Evolutionary conservation across 2,329 filamentous ascomycete species (phyloP), one percentile per base, ranked within the genome.

Genomic region (Chaetomiaceae sp.): DNA sequence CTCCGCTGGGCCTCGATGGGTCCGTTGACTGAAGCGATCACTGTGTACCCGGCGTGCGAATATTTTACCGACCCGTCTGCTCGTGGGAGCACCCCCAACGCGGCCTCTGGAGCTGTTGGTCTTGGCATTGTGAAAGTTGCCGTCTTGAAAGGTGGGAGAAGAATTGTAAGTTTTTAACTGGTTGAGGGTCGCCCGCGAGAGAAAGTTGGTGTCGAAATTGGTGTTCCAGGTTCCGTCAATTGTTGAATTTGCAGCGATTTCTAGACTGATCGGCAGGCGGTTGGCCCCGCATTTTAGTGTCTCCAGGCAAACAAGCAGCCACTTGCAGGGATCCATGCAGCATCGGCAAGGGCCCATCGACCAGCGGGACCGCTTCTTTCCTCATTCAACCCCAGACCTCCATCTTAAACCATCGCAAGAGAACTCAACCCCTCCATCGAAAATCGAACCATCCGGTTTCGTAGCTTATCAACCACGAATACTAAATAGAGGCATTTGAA

Each of bases 11-110:
- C 89, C 72, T 99, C 93, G 59, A 97, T 82, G 14, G 93, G 93
- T 0, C 92, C 93, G 69, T 96, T 97, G 59, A 95, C 89, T 13
- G 89, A 85, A 50, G 86, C 87, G 48, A 95, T 81, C 57, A 97
- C 79, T 39, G 84, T 85, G 69, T 90, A 95, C 43, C 89, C 87
- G 51, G 81, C 76, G 61, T 84, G 78, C 2, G 86, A 82, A 66
- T 89, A 90, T 9, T 82, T 85, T 10, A 87, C 87, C 42, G 89
- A 95, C 55, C 89, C 89, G 66, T 95, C 88, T 21, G 87, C 79
- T 55, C 84, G 85, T 53, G 81, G 76, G 3, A 95, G 76, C 57
- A 77, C 75, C 25, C 78, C 78, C 10, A 85, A 66, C 19, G 73
- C 67, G 30, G 75, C 78, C 48, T 73, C 70, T 31, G 80, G 79